These are phyloP conservation scores for Dactylellina leptospora DNA, from an alignment of 2,329 filamentous ascomycete species.

Conservation along the genomic window DNA sequence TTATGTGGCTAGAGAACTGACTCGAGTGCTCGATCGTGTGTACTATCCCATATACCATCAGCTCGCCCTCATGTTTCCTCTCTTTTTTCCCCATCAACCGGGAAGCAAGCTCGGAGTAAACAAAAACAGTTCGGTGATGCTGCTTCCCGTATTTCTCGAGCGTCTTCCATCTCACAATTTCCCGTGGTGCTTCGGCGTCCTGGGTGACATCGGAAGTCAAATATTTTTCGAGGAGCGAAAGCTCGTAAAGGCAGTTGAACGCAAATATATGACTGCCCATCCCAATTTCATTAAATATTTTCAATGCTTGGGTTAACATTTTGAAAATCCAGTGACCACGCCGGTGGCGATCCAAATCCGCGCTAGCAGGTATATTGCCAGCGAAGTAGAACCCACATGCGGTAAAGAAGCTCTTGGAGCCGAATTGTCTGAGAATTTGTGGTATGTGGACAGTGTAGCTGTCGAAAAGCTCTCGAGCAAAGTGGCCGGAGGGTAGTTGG, in stretches of 20 bases:
- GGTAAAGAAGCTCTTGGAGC: neutral
- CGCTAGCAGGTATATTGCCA: neutral
- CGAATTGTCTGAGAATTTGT: neutral
- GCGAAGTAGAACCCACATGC: neutral
- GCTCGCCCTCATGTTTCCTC: neutral
- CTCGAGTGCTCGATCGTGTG: neutral
- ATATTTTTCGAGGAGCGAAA: neutral
- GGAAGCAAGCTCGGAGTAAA: neutral
- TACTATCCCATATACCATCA: neutral
- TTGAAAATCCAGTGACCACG: neutral
- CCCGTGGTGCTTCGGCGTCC: neutral
- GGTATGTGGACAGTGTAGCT: neutral
- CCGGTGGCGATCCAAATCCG: too few relatives aligned
- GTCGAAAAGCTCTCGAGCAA: neutral
- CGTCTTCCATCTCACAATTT: slow-evolving; percentile 2
- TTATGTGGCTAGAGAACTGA: neutral
- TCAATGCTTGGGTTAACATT: neutral
- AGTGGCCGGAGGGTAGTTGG: neutral
- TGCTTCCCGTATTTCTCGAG: neutral
- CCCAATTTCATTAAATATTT: slow-evolving; percentile 5
- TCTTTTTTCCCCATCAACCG: neutral
- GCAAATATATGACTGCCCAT: neutral
- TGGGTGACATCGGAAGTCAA: neutral
- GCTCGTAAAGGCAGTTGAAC: neutral
- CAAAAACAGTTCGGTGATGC: neutral